Conservation (phyloP, 176 grass and related monocot species). For the Oryza brachyantha region DNA sequence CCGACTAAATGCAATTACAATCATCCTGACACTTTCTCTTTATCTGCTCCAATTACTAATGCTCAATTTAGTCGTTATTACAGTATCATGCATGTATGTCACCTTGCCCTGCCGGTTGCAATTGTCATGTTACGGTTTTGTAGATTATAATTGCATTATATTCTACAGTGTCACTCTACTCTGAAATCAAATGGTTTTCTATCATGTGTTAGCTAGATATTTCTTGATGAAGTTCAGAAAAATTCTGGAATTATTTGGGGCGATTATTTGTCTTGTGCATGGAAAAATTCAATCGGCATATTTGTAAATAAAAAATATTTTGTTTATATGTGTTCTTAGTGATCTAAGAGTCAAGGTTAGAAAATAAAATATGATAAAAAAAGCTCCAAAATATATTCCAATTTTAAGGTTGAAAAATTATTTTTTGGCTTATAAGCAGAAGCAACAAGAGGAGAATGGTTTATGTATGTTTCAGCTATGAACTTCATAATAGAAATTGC, state of each 20-base stretch:
- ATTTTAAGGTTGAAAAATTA: too few relatives aligned
- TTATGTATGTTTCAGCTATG: too few relatives aligned
- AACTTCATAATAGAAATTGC: neutral
- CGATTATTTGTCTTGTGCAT: too few relatives aligned
- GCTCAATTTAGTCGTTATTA: neutral
- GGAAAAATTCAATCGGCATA: too few relatives aligned
- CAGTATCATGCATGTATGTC: neutral
- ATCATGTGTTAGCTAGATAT: neutral
- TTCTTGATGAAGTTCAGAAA: neutral
- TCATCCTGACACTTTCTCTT: conserved; percentile 41
- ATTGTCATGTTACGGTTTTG: conserved; percentile 5
- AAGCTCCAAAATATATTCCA: too few relatives aligned
- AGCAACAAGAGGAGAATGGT: neutral
- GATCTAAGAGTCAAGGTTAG: too few relatives aligned
- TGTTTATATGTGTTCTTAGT: too few relatives aligned
- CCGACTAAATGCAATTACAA: neutral
- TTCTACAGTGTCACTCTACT: neutral
- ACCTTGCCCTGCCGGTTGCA: conserved; percentile 3
- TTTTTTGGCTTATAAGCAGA: too few relatives aligned
- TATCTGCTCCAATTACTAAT: neutral
- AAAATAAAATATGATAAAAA: too few relatives aligned
- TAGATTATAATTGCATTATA: conserved; percentile 29
- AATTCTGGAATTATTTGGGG: neutral
- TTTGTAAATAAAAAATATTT: too few relatives aligned
- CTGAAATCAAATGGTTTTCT: conserved; percentile 16